phyloP scores from a whole-genome alignment of 2,329 filamentous ascomycete genomes.

The Aspergillus hortae region DNA sequence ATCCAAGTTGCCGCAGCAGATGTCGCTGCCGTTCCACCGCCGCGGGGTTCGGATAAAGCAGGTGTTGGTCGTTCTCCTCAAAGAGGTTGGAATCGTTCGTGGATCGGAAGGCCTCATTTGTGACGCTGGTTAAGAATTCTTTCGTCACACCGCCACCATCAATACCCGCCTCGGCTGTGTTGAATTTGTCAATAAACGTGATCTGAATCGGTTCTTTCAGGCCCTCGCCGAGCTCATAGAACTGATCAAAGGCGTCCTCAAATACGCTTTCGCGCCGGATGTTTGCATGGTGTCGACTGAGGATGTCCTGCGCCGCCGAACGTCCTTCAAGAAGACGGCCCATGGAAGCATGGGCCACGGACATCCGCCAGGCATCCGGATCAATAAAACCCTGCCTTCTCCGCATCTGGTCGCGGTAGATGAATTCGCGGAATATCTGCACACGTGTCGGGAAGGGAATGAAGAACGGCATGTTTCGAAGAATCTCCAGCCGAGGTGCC shows the following conservation, averaged over 20 bases:
- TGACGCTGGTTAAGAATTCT: constrained; percentile 88
- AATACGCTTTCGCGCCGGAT: constrained; percentile 79
- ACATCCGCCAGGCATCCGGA: constrained; percentile 70
- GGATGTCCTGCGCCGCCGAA: constrained; percentile 36
- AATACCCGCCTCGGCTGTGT: constrained; percentile 82
- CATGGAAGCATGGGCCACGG: constrained; percentile 46
- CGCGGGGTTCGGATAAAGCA: constrained; percentile 83
- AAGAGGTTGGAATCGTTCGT: constrained; percentile 64
- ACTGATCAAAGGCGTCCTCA: constrained; percentile 78
- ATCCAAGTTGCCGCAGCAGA: constrained; percentile 50
- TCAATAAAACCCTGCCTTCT: constrained; percentile 67
- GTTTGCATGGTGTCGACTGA: constrained; percentile 66
- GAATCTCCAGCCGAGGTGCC: constrained; percentile 80
- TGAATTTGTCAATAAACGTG: constrained; percentile 90
- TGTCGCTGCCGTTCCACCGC: constrained; percentile 67
- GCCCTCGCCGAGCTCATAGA: constrained; percentile 74
- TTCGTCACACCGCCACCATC: constrained; percentile 97
- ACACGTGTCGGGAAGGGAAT: constrained; percentile 91
- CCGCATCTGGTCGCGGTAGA: constrained; percentile 74
- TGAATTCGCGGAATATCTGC: constrained; percentile 88
- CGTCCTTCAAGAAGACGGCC: constrained; percentile 39
- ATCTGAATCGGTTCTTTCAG: constrained; percentile 96
- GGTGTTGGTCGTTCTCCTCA: constrained; percentile 75
- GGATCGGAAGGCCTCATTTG: constrained; percentile 73
- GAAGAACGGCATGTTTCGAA: constrained; percentile 95